A percentile compares a stretch with the other conserved stretches of the same genome.
Evolutionary conservation across 495 filamentous ascomycete genomes (phyloP).

Genomic region (Xylaria cubensis): DNA sequence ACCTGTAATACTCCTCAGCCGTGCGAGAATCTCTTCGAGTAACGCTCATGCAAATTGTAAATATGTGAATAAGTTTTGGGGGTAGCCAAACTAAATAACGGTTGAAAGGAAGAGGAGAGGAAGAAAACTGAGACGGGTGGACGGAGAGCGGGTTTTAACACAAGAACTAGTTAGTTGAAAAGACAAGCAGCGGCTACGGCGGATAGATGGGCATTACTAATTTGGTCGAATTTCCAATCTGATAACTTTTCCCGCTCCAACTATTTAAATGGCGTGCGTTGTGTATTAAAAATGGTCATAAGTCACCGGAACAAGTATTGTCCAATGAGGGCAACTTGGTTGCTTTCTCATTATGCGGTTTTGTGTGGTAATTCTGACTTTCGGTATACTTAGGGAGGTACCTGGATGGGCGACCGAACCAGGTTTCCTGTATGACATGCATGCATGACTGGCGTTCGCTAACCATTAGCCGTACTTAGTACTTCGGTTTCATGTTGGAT

Average conservation of each 20-base stretch:
- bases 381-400: neutral
- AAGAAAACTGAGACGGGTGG: neutral
- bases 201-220: constrained; percentile 6
- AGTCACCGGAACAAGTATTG: neutral
- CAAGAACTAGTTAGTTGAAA: neutral
- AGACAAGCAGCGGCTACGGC: constrained; percentile 7
- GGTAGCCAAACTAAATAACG: neutral
- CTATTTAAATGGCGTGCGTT: neutral
- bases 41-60: constrained; percentile 42
- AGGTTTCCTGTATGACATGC: constrained; percentile 10
- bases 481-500: neutral
- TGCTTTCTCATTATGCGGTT: neutral
- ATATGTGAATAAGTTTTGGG: neutral
- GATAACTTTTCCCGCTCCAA: neutral
- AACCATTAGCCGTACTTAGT: neutral
- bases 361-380: neutral
- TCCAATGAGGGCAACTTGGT: constrained; percentile 11
- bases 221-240: neutral
- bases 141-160: constrained; percentile 12
- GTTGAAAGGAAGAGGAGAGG: constrained; percentile 4
- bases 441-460: constrained; percentile 4
- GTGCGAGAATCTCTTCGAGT: constrained; percentile 49
- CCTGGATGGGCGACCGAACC: constrained; percentile 6
- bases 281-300: constrained; percentile 10
- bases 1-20: constrained; percentile 68